phyloP scores from a whole-genome alignment of 768 basidiomycete species.

The Naganishia onofrii region DNA sequence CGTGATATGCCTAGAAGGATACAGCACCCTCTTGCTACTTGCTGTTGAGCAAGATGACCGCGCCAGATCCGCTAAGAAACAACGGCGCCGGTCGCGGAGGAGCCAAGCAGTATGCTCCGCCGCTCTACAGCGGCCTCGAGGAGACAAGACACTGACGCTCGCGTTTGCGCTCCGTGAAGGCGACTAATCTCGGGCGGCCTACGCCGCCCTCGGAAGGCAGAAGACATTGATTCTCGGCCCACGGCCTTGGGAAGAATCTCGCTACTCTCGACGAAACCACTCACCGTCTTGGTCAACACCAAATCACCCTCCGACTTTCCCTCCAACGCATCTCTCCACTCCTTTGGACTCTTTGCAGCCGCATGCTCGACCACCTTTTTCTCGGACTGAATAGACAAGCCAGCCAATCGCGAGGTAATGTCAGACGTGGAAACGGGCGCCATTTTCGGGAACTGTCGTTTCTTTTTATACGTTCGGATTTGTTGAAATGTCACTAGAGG shows the following conservation, averaged over 20 bases:
- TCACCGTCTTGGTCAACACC: slow-evolving; percentile 47
- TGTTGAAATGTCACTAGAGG: background rate
- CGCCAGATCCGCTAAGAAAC: background rate
- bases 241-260: too few species aligned
- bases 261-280: too few species aligned
- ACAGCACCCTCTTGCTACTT: background rate
- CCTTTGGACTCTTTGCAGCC: slow-evolving; percentile 65
- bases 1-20: background rate
- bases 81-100: background rate
- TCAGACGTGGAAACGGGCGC: slow-evolving; percentile 38
- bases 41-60: background rate
- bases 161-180: too few species aligned
- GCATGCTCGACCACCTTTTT: slow-evolving; percentile 59
- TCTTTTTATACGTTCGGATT: slow-evolving; percentile 29
- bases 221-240: too few species aligned
- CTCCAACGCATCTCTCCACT: slow-evolving; percentile 73
- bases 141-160: too few species aligned
- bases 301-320: slow-evolving; percentile 46
- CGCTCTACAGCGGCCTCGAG: too few species aligned
- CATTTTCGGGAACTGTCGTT: slow-evolving; percentile 37
- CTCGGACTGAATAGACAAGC: slow-evolving; percentile 39
- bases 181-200: too few species aligned
- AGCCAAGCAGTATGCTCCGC: too few species aligned
- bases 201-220: too few species aligned
- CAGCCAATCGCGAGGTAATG: slow-evolving; percentile 38